Conservation (phyloP, 2,329 filamentous ascomycete species). For the Monosporascus sp. region DNA sequence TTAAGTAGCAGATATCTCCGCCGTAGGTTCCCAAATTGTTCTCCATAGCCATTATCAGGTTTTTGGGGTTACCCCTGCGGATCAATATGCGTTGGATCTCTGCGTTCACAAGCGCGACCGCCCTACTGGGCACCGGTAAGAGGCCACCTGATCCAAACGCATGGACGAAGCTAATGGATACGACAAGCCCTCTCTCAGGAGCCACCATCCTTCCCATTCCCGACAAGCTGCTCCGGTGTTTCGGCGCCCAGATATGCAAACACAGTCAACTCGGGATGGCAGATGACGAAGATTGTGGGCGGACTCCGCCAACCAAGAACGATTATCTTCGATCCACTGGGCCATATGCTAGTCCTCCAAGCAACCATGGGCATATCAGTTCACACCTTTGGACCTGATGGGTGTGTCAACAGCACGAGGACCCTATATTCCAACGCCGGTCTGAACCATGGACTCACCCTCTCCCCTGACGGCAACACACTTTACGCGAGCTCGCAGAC, state of each 20-base stretch:
- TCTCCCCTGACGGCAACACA: conserved; percentile 33
- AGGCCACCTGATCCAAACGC: not conserved
- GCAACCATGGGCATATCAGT: conserved; percentile 22
- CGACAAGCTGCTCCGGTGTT: conserved; percentile 18
- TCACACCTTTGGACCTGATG: conserved; percentile 20
- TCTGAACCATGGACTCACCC: conserved; percentile 38
- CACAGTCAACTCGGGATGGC: conserved; percentile 20
- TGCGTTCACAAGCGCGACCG: not conserved
- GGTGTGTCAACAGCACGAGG: conserved; percentile 22
- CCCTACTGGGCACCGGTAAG: not conserved
- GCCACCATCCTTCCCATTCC: conserved; percentile 14
- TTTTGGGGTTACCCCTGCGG: not conserved
- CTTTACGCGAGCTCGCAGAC: conserved; percentile 41
- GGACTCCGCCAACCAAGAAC: conserved; percentile 21
- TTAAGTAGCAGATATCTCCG: not conserved
- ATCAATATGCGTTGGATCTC: not conserved
- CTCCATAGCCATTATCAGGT: not conserved
- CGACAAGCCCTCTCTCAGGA: conserved; percentile 13
- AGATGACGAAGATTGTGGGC: conserved; percentile 22
- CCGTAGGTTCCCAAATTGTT: not conserved
- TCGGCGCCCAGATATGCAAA: conserved; percentile 15
- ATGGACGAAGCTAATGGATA: not conserved
- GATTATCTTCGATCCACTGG: conserved; percentile 21
- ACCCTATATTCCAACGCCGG: conserved; percentile 16
- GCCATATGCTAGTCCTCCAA: conserved; percentile 23